These are phyloP conservation scores for Coemansia sp. DNA, from an alignment of 192 early-diverging fungal species.

Conservation along the genomic window DNA sequence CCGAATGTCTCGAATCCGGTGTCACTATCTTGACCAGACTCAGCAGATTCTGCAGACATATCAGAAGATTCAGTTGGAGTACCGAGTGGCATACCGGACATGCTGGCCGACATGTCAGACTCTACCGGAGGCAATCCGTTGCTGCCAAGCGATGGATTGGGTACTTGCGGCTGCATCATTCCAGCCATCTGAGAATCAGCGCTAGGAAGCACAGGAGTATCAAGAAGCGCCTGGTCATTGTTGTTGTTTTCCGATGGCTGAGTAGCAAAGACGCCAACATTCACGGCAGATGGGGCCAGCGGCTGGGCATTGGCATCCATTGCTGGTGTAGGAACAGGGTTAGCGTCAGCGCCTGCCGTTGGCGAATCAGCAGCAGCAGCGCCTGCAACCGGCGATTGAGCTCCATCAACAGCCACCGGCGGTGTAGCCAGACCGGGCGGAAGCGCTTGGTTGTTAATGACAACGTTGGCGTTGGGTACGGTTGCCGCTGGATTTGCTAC, in stretches of 20 bases:
- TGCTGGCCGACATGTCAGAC: background rate
- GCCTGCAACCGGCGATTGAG: background rate
- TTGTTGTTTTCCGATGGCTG: background rate
- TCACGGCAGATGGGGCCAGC: background rate
- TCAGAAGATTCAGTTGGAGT: slow-evolving; percentile 6
- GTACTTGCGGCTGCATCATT: background rate
- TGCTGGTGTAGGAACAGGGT: background rate
- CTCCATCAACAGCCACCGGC: background rate
- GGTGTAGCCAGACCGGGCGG: slow-evolving; percentile 1
- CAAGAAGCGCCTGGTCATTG: background rate
- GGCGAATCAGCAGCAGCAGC: slow-evolving; percentile 9
- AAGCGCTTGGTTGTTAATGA: slow-evolving; percentile 1
- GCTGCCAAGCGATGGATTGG: background rate
- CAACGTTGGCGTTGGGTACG: slow-evolving; percentile 9
- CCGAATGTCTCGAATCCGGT: background rate
- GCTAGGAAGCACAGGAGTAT: background rate
- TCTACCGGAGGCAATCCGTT: background rate
- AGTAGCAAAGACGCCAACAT: background rate
- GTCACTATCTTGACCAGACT: background rate
- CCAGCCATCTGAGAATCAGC: background rate
- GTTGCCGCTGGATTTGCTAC: slow-evolving; percentile 13
- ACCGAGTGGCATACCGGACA: background rate
- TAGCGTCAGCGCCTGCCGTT: slow-evolving; percentile 3
- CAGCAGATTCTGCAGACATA: background rate
- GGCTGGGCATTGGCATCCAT: background rate